These are phyloP conservation scores for Pseudohyphozyma bogoriensis DNA, from an alignment of 768 basidiomycete species.

Conservation along the genomic window DNA sequence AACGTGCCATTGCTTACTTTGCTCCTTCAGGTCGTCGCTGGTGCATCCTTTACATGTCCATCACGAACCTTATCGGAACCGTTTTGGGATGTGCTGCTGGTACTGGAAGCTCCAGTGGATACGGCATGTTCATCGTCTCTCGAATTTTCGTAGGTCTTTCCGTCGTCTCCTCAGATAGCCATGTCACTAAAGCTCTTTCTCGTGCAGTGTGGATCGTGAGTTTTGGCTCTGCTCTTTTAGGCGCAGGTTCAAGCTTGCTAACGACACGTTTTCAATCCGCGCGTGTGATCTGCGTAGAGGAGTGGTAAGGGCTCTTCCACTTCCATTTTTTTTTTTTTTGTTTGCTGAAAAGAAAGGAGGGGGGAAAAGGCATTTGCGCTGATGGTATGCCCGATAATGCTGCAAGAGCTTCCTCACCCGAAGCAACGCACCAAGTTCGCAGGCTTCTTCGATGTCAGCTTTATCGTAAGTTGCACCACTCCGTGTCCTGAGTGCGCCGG, in stretches of 20 bases:
- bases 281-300: neutral
- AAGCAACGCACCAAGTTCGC: neutral
- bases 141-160: neutral
- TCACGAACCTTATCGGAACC: neutral
- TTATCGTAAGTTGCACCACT: neutral
- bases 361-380: no score
- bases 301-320: neutral
- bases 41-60: neutral
- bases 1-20: no score
- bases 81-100: neutral
- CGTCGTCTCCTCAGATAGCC: neutral
- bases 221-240: neutral
- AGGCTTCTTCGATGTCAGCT: constrained; percentile 2
- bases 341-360: no score
- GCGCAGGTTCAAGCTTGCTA: neutral
- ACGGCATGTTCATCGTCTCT: constrained; percentile 1
- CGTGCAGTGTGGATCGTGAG: no score
- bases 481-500: neutral
- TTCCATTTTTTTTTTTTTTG: neutral
- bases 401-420: constrained; percentile 11
- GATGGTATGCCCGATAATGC: constrained; percentile 3
- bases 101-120: neutral
- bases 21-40: constrained; percentile 1
- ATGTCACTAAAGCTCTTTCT: no score
- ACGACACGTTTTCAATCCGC: neutral